Evolutionary conservation across 768 basidiomycete species (phyloP).

Genomic region (Tricholoma hemisulphureum): DNA sequence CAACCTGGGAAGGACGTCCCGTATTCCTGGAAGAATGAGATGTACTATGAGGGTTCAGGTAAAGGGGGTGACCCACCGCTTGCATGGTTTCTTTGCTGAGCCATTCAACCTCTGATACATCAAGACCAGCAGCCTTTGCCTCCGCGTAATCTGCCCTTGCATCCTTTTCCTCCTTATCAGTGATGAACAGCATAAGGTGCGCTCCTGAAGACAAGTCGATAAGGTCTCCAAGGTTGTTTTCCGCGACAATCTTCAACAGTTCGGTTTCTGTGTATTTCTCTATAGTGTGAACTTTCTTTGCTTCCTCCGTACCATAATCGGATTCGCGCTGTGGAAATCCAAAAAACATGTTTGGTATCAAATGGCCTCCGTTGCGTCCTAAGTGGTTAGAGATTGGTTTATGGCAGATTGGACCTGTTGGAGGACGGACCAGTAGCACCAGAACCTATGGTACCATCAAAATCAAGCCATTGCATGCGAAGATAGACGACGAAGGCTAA

Average conservation of each 20-base stretch:
- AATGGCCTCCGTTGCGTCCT: slow-evolving; percentile 82
- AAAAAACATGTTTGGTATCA: slow-evolving; percentile 50
- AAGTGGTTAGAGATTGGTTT: neutral
- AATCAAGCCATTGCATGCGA: neutral
- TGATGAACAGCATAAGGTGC: slow-evolving; percentile 49
- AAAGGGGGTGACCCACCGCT: slow-evolving; percentile 36
- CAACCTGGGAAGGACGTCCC: slow-evolving; percentile 54
- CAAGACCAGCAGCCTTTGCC: slow-evolving; percentile 52
- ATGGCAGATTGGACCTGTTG: neutral
- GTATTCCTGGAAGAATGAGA: slow-evolving; percentile 28
- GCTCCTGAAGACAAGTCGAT: slow-evolving; percentile 65
- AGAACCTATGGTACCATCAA: slow-evolving; percentile 48
- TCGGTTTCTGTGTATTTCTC: slow-evolving; percentile 55
- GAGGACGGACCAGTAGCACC: slow-evolving; percentile 64
- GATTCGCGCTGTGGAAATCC: slow-evolving; percentile 40
- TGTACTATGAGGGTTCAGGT: neutral
- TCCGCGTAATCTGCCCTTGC: slow-evolving; percentile 48
- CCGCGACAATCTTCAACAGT: slow-evolving; percentile 49
- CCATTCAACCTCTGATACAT: slow-evolving; percentile 45
- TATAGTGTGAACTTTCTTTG: slow-evolving; percentile 49
- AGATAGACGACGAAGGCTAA: slow-evolving; percentile 36
- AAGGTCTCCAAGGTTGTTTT: slow-evolving; percentile 39
- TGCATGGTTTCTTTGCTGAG: slow-evolving; percentile 46
- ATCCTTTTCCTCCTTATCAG: slow-evolving; percentile 39
- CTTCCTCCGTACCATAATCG: slow-evolving; percentile 52